These are phyloP conservation scores for Rhododendron vialii DNA, from an alignment of 148 eudicot genomes.

Conservation along the genomic window DNA sequence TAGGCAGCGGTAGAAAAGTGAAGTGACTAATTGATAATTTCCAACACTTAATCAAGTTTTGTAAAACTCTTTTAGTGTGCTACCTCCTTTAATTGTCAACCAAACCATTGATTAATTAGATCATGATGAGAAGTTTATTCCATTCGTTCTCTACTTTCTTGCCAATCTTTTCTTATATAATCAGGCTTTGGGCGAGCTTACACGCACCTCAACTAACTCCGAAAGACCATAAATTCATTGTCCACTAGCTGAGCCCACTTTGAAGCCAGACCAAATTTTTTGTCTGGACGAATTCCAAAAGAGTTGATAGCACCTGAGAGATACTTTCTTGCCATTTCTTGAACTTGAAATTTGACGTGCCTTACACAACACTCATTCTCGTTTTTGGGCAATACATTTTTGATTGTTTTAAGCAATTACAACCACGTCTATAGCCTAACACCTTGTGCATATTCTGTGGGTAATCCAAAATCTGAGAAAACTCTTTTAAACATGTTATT, in stretches of 20 bases:
- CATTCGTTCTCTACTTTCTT: background rate
- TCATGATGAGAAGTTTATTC: background rate
- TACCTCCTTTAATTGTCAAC: background rate
- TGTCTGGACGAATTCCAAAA: background rate
- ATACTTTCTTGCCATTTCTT: background rate
- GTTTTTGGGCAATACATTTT: background rate
- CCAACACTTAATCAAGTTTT: background rate
- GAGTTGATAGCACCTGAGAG: background rate
- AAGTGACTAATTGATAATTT: background rate
- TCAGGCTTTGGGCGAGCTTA: too few relatives aligned
- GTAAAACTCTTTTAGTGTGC: background rate
- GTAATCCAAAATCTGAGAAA: background rate
- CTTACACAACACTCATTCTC: background rate
- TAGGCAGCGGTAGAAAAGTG: background rate
- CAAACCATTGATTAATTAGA: background rate
- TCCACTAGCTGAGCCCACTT: background rate
- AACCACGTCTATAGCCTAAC: background rate
- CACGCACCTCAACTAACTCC: background rate
- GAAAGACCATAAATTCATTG: background rate
- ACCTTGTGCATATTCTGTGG: background rate
- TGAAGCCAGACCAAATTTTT: background rate
- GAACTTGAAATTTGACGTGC: background rate
- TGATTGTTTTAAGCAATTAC: background rate
- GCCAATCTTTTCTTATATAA: background rate
- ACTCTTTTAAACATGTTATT: background rate